Percentiles rank a stretch among this genome's conserved stretches.
These are phyloP conservation scores for Sarocladiaceae sp. DNA, from an alignment of 2,329 filamentous ascomycete genomes.

Conservation along the genomic window DNA sequence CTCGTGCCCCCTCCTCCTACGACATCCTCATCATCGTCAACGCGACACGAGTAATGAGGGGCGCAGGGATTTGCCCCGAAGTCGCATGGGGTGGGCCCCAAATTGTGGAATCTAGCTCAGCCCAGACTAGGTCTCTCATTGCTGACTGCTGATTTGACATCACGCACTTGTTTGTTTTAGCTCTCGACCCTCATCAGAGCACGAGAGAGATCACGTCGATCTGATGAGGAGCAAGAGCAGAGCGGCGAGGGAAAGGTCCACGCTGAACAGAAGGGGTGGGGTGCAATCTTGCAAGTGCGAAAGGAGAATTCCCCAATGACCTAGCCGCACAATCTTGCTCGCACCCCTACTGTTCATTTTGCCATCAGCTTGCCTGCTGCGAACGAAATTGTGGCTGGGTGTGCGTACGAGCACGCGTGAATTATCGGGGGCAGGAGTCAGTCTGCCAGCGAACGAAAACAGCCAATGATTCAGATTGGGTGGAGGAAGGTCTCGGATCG, in stretches of 20 bases:
- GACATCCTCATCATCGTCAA: background rate
- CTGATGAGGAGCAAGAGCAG: background rate
- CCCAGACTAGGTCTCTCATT: background rate
- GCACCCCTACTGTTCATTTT: no score
- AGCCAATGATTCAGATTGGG: conserved; percentile 4
- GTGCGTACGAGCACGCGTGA: background rate
- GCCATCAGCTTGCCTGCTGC: no score
- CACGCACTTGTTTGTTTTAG: background rate
- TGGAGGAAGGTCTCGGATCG: conserved; percentile 1
- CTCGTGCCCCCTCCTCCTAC: background rate
- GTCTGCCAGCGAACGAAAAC: background rate
- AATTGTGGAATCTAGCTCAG: background rate
- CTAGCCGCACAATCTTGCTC: no score
- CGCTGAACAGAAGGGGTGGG: background rate
- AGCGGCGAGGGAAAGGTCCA: background rate
- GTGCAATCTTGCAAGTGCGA: background rate
- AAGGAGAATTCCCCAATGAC: background rate
- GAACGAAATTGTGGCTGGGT: conserved; percentile 7
- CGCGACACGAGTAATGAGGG: conserved; percentile 8
- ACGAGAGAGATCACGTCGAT: background rate
- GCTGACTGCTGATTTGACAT: conserved; percentile 6
- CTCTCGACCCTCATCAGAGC: background rate
- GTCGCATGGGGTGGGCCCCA: background rate
- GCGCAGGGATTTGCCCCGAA: background rate
- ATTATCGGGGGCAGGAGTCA: background rate